Base-by-base conservation (phyloP, 352 stramenopile species). In the Phytophthora sp. region DNA sequence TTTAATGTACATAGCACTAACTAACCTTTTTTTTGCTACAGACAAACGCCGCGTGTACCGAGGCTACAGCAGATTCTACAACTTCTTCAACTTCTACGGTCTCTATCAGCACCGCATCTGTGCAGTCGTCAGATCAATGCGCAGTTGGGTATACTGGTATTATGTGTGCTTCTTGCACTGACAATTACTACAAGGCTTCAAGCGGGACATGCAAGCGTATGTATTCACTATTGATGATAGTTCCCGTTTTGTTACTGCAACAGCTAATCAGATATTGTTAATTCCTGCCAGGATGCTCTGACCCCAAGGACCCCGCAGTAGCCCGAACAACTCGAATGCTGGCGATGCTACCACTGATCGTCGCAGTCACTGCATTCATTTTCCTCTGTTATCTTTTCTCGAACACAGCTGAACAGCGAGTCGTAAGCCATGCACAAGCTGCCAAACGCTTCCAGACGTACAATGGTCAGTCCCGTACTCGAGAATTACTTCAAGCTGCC, bases 391-490 rank as follows among this genome's bases (percentile, higher is more conserved):
- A 66, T 23, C 74, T 84, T 35, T 88, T 91, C 20, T 86, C 66
- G 9, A 78, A 84, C 45, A 38, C 68, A 15, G 61, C 72, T 31
- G 80, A 91, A 39, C 73, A 74, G 16, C 69, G 80, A 30, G 74
- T 90, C 39, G 58, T 89, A 45, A 78, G 66, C 20, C 76, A 87
- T 24, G 82, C 80, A 4, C 58, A 71, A 11, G 82, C 82, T 35
- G 82, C 82, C 4, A 81, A 77, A 31, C 72, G 72, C 18, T 90
- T 87, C 36, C 72, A 89, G 51, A 50, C 86, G n/a, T 86, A 87
- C 49, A 44, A 63, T 35, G 38, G 47, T 0, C 35, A 66, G 30
- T 65, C 66, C 1, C 60, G 42, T 20, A 24, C 68, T 15, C 33
- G 39, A 39, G 61, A 46, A 4, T 15, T 86, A 8, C 18, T 88